Evolutionary conservation across 192 early-diverging fungal species (phyloP).

Genomic region (Backusella sp.): DNA sequence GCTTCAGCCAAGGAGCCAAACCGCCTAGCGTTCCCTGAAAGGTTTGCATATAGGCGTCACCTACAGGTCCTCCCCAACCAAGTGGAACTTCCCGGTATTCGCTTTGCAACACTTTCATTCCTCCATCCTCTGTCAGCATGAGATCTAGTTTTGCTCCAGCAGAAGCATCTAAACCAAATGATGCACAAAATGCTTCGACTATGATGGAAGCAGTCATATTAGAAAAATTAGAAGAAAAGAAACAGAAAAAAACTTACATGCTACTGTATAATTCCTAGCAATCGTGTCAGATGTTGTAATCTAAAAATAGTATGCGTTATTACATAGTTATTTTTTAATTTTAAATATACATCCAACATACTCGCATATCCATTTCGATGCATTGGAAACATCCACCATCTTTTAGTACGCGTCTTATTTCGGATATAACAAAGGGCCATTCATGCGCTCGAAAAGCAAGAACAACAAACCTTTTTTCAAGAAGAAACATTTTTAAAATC

Average conservation of each 20-base stretch:
- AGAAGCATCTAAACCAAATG: constrained; percentile 17
- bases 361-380: constrained; percentile 23
- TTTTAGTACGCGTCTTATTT: constrained; percentile 23
- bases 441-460: constrained; percentile 31
- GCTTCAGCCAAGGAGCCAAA: constrained; percentile 18
- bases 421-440: constrained; percentile 23
- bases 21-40: constrained; percentile 11
- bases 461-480: constrained; percentile 19
- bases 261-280: constrained; percentile 4
- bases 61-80: constrained; percentile 30
- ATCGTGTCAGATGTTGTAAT: constrained; percentile 12
- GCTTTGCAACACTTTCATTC: constrained; percentile 21
- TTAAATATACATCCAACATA: not conserved
- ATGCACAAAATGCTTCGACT: constrained; percentile 24
- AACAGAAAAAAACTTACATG: not conserved
- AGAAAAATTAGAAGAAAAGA: not conserved
- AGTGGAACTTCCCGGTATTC: constrained; percentile 29
- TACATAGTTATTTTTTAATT: not conserved
- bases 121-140: constrained; percentile 16
- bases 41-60: constrained; percentile 17
- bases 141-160: constrained; percentile 27
- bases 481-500: not conserved
- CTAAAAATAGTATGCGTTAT: not conserved
- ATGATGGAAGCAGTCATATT: not conserved
- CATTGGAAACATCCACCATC: constrained; percentile 29